phyloP scores from a whole-genome alignment of 441 rosid species.

The Gossypium schwendimanii region DNA sequence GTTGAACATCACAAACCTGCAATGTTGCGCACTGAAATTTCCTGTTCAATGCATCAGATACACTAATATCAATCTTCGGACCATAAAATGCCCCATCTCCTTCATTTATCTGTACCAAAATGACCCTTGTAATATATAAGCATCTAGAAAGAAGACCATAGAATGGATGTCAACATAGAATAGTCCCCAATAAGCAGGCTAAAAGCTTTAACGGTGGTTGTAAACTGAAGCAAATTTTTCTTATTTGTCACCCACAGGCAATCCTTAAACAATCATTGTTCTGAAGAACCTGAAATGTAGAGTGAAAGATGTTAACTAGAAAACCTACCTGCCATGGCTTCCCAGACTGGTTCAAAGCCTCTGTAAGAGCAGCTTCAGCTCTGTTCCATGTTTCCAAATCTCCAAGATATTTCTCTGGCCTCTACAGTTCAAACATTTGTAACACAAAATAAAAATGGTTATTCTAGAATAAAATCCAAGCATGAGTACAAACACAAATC shows the following conservation, averaged over 20 bases:
- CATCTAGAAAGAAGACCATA: slow-evolving; percentile 3
- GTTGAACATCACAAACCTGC: slow-evolving; percentile 48
- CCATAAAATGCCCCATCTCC: slow-evolving; percentile 99
- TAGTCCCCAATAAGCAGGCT: background rate
- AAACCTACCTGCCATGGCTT: slow-evolving; percentile 77
- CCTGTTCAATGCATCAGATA: slow-evolving; percentile 89
- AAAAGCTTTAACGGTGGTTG: background rate
- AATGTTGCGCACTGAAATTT: slow-evolving; percentile 94
- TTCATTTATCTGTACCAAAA: slow-evolving; percentile 60
- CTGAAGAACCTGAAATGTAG: background rate
- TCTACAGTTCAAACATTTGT: slow-evolving; percentile 38
- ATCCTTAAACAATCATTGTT: background rate
- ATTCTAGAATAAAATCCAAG: slow-evolving; percentile 3
- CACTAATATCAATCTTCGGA: slow-evolving; percentile 96
- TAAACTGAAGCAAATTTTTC: background rate
- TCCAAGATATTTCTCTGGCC: slow-evolving; percentile 93
- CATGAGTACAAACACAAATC: background rate
- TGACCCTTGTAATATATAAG: slow-evolving; percentile 8
- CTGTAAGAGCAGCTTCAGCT: slow-evolving; percentile 82
- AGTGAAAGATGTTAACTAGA: background rate
- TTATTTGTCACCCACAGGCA: background rate
- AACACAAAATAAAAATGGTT: background rate
- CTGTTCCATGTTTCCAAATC: slow-evolving; percentile 71
- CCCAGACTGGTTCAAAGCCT: slow-evolving; percentile 74
- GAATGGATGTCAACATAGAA: background rate